Evolutionary conservation across 768 basidiomycete genomes (phyloP), one percentile per base, ranked within the genome.

Genomic region (Boletus tomentosulus): DNA sequence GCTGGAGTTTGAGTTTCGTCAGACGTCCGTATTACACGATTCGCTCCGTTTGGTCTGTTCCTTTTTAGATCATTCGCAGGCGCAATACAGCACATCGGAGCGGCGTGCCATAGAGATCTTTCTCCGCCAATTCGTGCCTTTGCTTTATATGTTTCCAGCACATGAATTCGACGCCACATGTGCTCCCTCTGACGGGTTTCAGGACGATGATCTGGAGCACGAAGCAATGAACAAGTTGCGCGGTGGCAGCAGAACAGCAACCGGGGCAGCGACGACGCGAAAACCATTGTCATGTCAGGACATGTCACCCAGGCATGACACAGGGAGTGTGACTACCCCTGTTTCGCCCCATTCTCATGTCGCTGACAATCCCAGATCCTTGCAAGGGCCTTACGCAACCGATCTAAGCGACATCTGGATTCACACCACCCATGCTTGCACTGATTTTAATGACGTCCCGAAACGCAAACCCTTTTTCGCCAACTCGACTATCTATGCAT

Each of bases 401-500:
- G 54, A 53, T 30, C 47, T 65, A 50, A 70, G 75, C 27, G 84
- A 87, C 59, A 68, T 80, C 27, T 88, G 86, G 86, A 80, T 87
- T 53, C 75, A 72, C 53, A 84, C 65, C 31, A 55, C 55, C 34
- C 68, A 43, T 56, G 48, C 58, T 27, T 59, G 64, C 46, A 51
- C 51, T n/a, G 60, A 62, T 56, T 56, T 62, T 13, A 58, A 48
- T 33, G 73, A 74, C 53, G 50, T 60, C 7, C 58, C 63, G 48
- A 77, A 72, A 50, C 74, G 77, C 44, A 80, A 70, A 50, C 78
- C 87, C 9, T 91, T 98, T 71, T 98, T 96, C 71, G 83, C 83
- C 54, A 97, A 98, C 72, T 92, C 91, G 45, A 88, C 92, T 22
- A 91, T 93, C 67, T 99, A 98, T 73, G 89, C 89, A 7, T 68